These are phyloP conservation scores for Aspergillus sclerotialis DNA, from an alignment of 2,329 filamentous ascomycete species.

Conservation along the genomic window DNA sequence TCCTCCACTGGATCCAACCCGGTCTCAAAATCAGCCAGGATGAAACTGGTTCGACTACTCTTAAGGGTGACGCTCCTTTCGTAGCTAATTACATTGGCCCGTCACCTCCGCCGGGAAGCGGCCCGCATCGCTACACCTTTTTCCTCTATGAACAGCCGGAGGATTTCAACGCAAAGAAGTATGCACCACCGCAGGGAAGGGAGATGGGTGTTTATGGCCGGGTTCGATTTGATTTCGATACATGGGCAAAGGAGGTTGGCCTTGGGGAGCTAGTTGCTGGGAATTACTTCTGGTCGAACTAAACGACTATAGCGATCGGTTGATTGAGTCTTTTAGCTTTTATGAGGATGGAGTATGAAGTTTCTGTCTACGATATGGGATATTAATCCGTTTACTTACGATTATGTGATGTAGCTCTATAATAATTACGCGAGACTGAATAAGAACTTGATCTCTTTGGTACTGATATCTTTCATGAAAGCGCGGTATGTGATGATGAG, in stretches of 20 bases:
- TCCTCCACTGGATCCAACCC: slow-evolving; percentile 28
- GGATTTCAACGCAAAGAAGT: slow-evolving; percentile 21
- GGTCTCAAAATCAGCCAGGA: slow-evolving; percentile 11
- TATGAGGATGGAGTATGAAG: too few relatives aligned
- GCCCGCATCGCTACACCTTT: slow-evolving; percentile 41
- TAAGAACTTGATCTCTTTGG: too few relatives aligned
- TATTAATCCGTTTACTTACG: too few relatives aligned
- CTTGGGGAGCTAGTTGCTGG: slow-evolving; percentile 21
- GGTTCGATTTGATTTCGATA: slow-evolving; percentile 34
- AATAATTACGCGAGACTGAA: too few relatives aligned
- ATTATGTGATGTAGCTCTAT: too few relatives aligned
- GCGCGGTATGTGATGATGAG: too few relatives aligned
- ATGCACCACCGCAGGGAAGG: slow-evolving; percentile 22
- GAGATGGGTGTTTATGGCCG: slow-evolving; percentile 23
- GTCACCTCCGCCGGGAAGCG: slow-evolving; percentile 34
- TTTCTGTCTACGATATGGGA: too few relatives aligned
- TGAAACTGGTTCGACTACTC: slow-evolving; percentile 1
- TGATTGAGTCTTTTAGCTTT: neutral
- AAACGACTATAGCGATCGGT: neutral
- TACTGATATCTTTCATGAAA: too few relatives aligned
- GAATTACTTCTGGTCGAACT: slow-evolving; percentile 22
- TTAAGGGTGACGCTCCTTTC: slow-evolving; percentile 3
- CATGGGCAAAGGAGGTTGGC: slow-evolving; percentile 23
- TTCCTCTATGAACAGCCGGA: slow-evolving; percentile 40
- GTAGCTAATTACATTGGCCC: slow-evolving; percentile 31